These are phyloP conservation scores for Leucoagaricus sp. DNA, from an alignment of 1,284 basidiomycete species.

Conservation along the genomic window DNA sequence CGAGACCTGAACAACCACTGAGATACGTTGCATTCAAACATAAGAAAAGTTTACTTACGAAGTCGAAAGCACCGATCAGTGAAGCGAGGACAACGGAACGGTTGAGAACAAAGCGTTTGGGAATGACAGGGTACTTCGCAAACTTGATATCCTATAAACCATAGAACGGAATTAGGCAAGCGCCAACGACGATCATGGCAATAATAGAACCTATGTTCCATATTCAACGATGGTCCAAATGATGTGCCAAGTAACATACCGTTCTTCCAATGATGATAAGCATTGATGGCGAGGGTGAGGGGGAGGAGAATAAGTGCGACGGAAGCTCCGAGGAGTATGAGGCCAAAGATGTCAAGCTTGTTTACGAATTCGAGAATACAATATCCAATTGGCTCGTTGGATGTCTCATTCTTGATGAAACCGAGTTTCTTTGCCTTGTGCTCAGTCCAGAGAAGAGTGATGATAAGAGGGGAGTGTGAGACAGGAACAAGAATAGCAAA, in stretches of 20 bases:
- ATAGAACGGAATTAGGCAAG: conserved; percentile 45
- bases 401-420: conserved; percentile 35
- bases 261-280: conserved; percentile 52
- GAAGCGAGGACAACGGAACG: no score
- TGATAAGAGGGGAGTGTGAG: conserved; percentile 57
- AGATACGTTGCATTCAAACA: not conserved
- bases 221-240: not conserved
- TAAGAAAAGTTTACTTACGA: conserved; percentile 40
- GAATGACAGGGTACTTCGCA: no score
- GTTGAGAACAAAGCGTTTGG: no score
- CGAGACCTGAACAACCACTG: conserved; percentile 64
- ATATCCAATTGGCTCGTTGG: no score
- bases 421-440: conserved; percentile 56
- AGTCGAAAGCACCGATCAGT: conserved; percentile 74
- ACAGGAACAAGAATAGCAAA: conserved; percentile 62
- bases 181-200: conserved; percentile 54
- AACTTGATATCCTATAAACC: conserved; percentile 50
- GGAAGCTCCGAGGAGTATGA: conserved; percentile 64
- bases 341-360: conserved; percentile 68
- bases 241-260: no score
- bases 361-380: no score
- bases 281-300: no score
- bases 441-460: conserved; percentile 74
- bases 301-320: conserved; percentile 69
- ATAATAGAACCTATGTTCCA: conserved; percentile 54